A percentile compares a stretch with the other conserved stretches of the same genome.
phyloP scores from a whole-genome alignment of 495 filamentous ascomycete species.

The Penicillium dipodomyicola region DNA sequence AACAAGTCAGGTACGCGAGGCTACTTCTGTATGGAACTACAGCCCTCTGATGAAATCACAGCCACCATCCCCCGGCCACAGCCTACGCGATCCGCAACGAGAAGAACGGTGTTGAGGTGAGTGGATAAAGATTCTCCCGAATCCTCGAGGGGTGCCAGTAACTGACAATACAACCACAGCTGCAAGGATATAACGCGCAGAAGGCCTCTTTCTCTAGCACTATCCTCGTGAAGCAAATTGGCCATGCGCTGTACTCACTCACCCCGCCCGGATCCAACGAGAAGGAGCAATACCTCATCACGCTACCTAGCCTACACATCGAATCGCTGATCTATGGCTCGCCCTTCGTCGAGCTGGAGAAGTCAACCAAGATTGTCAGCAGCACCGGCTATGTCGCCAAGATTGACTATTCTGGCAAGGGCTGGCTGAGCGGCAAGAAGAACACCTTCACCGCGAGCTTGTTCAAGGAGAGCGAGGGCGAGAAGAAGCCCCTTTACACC shows the following conservation, averaged over 20 bases:
- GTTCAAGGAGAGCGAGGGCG: conserved; percentile 66
- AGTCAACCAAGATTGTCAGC: conserved; percentile 75
- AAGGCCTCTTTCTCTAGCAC: conserved; percentile 91
- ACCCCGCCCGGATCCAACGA: conserved; percentile 55
- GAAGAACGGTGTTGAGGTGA: conserved; percentile 70
- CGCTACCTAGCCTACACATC: conserved; percentile 87
- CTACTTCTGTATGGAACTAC: conserved; percentile 4
- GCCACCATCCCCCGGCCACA: conserved; percentile 96
- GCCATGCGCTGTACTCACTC: conserved; percentile 82
- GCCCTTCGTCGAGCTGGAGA: conserved; percentile 87
- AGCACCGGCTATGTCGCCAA: conserved; percentile 87
- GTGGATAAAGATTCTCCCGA: conserved; percentile 9
- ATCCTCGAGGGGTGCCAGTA: background rate
- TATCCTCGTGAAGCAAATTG: conserved; percentile 94
- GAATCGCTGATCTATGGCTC: conserved; percentile 90
- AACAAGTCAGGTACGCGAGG: conserved; percentile 69
- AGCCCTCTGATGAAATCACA: conserved; percentile 33
- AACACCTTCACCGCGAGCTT: conserved; percentile 82
- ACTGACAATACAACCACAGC: conserved; percentile 34
- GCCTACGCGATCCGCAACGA: conserved; percentile 89
- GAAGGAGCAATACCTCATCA: conserved; percentile 81
- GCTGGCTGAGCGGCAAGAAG: conserved; percentile 93
- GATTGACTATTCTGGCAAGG: conserved; percentile 88
- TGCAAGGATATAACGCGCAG: conserved; percentile 97
- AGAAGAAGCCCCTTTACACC: conserved; percentile 81